Evolutionary conservation across 139 green algal genomes (phyloP).

Genomic region (Chlorokybus atmophyticus): DNA sequence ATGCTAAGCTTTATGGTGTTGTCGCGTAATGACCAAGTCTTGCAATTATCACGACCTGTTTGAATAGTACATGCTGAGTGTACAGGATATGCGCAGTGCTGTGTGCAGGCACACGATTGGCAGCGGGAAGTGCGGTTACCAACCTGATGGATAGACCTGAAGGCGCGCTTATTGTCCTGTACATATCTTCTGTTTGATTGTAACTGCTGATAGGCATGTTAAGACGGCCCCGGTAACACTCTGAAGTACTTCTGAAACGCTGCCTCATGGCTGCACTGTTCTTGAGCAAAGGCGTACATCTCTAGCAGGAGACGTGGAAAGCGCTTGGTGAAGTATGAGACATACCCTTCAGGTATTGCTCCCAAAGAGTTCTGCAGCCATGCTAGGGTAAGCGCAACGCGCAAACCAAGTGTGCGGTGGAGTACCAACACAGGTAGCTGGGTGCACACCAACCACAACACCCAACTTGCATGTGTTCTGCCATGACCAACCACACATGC

Average conservation of each 20-base stretch:
- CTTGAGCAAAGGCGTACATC: conserved; percentile 49
- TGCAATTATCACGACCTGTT: too few relatives aligned
- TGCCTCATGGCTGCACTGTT: conserved; percentile 8
- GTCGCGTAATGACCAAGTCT: too few relatives aligned
- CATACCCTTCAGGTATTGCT: conserved; percentile 14
- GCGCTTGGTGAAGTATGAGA: conserved; percentile 58
- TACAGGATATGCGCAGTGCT: too few relatives aligned
- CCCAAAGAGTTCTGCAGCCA: conserved; percentile 16
- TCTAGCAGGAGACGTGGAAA: conserved; percentile 76
- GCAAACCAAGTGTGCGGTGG: conserved; percentile 1
- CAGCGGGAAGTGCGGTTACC: too few relatives aligned
- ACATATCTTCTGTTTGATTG: too few relatives aligned
- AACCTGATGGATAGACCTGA: too few relatives aligned
- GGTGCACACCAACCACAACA: not conserved
- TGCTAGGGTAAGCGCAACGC: not conserved
- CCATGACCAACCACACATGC: conserved; percentile 42
- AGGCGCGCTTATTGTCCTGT: too few relatives aligned
- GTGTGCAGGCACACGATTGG: too few relatives aligned
- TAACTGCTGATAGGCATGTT: too few relatives aligned
- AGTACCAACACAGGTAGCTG: conserved; percentile 10
- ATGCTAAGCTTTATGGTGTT: too few relatives aligned
- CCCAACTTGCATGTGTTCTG: conserved; percentile 43
- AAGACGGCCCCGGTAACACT: too few relatives aligned
- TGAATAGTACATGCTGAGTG: too few relatives aligned
- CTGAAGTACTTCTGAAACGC: conserved; percentile 16